Evolutionary conservation across 2,329 filamentous ascomycete species (phyloP).

Genomic region (Pestalotiopsis sp.): DNA sequence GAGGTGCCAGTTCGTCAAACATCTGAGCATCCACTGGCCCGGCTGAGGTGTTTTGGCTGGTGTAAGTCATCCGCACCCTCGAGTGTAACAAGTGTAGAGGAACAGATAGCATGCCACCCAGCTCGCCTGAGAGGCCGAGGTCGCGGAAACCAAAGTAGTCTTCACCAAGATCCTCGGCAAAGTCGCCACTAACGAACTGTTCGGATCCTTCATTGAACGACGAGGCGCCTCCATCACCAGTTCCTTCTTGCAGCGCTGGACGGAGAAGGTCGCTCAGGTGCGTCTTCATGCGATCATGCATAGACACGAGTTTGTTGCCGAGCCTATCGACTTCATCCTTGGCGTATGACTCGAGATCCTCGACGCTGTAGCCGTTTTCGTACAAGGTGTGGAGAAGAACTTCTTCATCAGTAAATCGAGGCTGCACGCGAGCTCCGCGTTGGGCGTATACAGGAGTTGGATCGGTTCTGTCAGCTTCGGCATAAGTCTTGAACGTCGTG

Average conservation of each 20-base stretch:
- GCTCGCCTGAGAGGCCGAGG: slow-evolving; percentile 87
- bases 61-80: slow-evolving; percentile 82
- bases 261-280: slow-evolving; percentile 93
- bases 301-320: slow-evolving; percentile 73
- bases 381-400: slow-evolving; percentile 83
- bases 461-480: slow-evolving; percentile 78
- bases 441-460: slow-evolving; percentile 43
- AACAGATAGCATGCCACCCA: slow-evolving; percentile 87
- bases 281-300: slow-evolving; percentile 93
- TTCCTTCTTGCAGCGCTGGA: slow-evolving; percentile 80
- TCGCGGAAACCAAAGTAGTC: slow-evolving; percentile 99
- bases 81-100: slow-evolving; percentile 93
- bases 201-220: slow-evolving; percentile 97
- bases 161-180: slow-evolving; percentile 95
- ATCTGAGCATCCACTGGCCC: slow-evolving; percentile 61
- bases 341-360: slow-evolving; percentile 81
- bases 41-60: slow-evolving; percentile 71
- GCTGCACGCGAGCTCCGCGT: slow-evolving; percentile 52
- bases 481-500: slow-evolving; percentile 78
- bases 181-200: slow-evolving; percentile 94
- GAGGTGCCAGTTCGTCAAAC: slow-evolving; percentile 68
- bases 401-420: slow-evolving; percentile 81
- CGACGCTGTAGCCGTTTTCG: slow-evolving; percentile 82
- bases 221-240: slow-evolving; percentile 76
- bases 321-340: slow-evolving; percentile 93